phyloP scores from a whole-genome alignment of 495 filamentous ascomycete genomes.

The Xylaria longipes region DNA sequence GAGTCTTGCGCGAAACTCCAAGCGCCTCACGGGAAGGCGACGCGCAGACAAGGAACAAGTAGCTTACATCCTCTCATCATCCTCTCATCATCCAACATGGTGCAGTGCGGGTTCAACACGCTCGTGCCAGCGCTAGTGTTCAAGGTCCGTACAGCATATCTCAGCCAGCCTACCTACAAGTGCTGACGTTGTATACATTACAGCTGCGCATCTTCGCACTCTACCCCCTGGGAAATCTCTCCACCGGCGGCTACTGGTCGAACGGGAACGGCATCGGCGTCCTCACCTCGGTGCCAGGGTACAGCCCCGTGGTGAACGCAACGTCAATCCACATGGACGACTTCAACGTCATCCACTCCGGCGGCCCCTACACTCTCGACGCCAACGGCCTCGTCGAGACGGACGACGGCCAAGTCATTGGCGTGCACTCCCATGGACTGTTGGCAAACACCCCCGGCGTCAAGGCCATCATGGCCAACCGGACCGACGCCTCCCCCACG shows the following conservation, averaged over 20 bases:
- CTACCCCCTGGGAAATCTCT: neutral
- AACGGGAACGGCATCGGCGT: neutral
- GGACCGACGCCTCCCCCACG: neutral
- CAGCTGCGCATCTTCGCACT: neutral
- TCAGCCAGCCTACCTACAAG: neutral
- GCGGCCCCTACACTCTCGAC: neutral
- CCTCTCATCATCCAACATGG: neutral
- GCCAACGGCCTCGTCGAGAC: neutral
- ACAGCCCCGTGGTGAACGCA: neutral
- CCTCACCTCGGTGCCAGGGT: neutral
- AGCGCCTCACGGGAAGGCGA: too few relatives aligned
- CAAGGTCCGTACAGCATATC: neutral
- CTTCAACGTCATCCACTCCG: neutral
- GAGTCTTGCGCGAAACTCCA: too few relatives aligned
- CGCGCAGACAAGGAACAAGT: too few relatives aligned
- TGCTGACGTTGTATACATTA: too few relatives aligned
- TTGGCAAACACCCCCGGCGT: neutral
- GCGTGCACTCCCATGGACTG: neutral
- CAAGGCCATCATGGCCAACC: neutral
- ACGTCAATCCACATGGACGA: neutral
- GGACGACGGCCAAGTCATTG: neutral
- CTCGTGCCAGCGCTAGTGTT: neutral
- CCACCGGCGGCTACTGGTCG: neutral
- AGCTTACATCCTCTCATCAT: too few relatives aligned
- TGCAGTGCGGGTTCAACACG: constrained; percentile 3